Evolutionary conservation across 805 yeast species (phyloP).

Genomic region (Nakazawaea populi): DNA sequence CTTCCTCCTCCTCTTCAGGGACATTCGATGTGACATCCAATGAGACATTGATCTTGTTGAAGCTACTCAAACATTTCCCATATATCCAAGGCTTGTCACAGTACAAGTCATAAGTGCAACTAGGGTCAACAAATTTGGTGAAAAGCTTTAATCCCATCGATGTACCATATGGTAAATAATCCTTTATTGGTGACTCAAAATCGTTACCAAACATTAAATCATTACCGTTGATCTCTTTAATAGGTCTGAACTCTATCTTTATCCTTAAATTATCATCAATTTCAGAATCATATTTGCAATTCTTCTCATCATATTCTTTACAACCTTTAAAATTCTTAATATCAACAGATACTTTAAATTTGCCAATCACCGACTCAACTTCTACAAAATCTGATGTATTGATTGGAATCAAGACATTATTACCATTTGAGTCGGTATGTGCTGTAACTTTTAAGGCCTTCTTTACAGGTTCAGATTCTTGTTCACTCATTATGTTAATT

Average conservation of each 20-base stretch:
- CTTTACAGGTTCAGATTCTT: too few relatives aligned
- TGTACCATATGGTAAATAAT: constrained; percentile 50
- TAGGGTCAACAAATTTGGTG: constrained; percentile 55
- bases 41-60: constrained; percentile 38
- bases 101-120: constrained; percentile 57
- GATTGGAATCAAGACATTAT: constrained; percentile 4
- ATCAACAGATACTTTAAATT: constrained; percentile 1
- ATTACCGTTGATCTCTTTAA: constrained; percentile 37
- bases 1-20: constrained; percentile 11
- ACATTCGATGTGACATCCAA: not conserved
- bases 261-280: constrained; percentile 20
- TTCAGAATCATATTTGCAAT: not conserved
- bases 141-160: constrained; percentile 52
- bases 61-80: constrained; percentile 54
- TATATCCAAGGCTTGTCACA: constrained; percentile 57
- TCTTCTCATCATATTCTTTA: constrained; percentile 3
- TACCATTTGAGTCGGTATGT: not conserved
- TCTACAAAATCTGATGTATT: not conserved
- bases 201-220: constrained; percentile 67
- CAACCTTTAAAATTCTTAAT: constrained; percentile 8
- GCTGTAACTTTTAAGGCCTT: constrained; percentile 5
- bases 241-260: constrained; percentile 37
- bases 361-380: constrained; percentile 4
- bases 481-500: too few relatives aligned
- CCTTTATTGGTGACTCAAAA: constrained; percentile 51